Percentiles rank a stretch among this genome's conserved stretches.
These are phyloP conservation scores for Lachancea waltii DNA, from an alignment of 805 yeast species.

Conservation along the genomic window DNA sequence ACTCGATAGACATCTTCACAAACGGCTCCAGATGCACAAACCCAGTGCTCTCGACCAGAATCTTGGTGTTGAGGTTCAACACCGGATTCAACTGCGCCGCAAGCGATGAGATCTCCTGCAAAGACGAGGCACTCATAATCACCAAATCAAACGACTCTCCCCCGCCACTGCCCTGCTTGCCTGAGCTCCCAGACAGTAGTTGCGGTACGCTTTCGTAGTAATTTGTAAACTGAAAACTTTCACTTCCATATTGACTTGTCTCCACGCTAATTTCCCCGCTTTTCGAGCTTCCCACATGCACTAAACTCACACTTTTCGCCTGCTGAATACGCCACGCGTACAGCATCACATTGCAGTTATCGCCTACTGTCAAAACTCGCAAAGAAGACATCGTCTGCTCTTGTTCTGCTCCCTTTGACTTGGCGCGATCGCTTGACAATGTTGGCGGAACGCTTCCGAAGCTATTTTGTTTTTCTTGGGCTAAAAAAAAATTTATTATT, in stretches of 20 bases:
- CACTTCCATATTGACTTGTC: slow-evolving; percentile 25
- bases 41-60: slow-evolving; percentile 64
- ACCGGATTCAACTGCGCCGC: slow-evolving; percentile 35
- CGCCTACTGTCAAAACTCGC: slow-evolving; percentile 27
- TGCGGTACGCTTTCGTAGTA: slow-evolving; percentile 24
- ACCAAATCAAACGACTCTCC: slow-evolving; percentile 37
- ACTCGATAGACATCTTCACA: slow-evolving; percentile 40
- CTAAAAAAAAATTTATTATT: neutral
- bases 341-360: slow-evolving; percentile 27
- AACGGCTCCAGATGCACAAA: slow-evolving; percentile 69
- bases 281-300: slow-evolving; percentile 26
- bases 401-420: neutral
- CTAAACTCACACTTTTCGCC: slow-evolving; percentile 32
- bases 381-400: slow-evolving; percentile 18
- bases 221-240: slow-evolving; percentile 19
- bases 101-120: slow-evolving; percentile 45
- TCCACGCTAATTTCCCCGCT: slow-evolving; percentile 18
- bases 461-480: neutral
- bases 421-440: neutral
- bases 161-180: neutral
- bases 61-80: slow-evolving; percentile 40
- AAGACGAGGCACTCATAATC: slow-evolving; percentile 41
- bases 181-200: slow-evolving; percentile 10
- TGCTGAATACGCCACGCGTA: slow-evolving; percentile 31
- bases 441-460: neutral